A percentile compares a stretch with the other conserved stretches of the same genome.
These are phyloP conservation scores for Santalum album DNA, from an alignment of 164 flowering plant species.

Conservation along the genomic window DNA sequence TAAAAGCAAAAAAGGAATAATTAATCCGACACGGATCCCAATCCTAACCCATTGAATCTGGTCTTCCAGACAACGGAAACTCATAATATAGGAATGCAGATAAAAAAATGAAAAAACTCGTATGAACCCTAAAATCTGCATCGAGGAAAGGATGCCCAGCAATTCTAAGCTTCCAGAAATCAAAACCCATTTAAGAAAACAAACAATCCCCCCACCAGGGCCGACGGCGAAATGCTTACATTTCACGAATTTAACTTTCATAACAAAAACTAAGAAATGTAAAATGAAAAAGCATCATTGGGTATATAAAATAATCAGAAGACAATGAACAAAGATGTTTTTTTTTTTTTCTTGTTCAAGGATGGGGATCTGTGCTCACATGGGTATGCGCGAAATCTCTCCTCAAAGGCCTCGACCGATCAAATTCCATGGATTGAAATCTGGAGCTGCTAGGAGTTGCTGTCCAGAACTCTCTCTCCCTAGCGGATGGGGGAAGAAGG, in stretches of 20 bases:
- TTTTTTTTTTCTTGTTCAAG: slow-evolving; percentile 19
- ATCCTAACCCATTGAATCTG: slow-evolving; percentile 59
- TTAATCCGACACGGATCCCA: slow-evolving; percentile 64
- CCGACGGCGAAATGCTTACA: slow-evolving; percentile 7
- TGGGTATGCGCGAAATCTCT: slow-evolving; percentile 13
- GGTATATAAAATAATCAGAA: neutral
- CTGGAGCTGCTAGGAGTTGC: slow-evolving; percentile 9
- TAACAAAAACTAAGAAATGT: neutral
- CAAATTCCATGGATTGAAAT: slow-evolving; percentile 14
- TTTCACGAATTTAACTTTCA: slow-evolving; percentile 9
- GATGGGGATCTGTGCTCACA: slow-evolving; percentile 16
- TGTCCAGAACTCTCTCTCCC: slow-evolving; percentile 10
- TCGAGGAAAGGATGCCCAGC: slow-evolving; percentile 9
- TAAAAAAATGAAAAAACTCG: neutral
- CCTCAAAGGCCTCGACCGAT: slow-evolving; percentile 16
- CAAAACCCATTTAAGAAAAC: slow-evolving; percentile 10
- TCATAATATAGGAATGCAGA: slow-evolving; percentile 6
- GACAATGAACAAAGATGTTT: neutral
- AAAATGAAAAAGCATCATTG: neutral
- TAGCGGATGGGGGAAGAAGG: neutral
- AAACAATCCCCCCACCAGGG: neutral
- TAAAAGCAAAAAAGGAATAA: slow-evolving; percentile 16
- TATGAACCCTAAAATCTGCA: slow-evolving; percentile 11
- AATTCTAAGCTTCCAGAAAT: slow-evolving; percentile 11
- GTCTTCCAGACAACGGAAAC: slow-evolving; percentile 17